Percentiles rank a stretch among this genome's conserved stretches.
These are phyloP conservation scores for Pueraria montana DNA, from an alignment of 306 rosid species.

Conservation along the genomic window DNA sequence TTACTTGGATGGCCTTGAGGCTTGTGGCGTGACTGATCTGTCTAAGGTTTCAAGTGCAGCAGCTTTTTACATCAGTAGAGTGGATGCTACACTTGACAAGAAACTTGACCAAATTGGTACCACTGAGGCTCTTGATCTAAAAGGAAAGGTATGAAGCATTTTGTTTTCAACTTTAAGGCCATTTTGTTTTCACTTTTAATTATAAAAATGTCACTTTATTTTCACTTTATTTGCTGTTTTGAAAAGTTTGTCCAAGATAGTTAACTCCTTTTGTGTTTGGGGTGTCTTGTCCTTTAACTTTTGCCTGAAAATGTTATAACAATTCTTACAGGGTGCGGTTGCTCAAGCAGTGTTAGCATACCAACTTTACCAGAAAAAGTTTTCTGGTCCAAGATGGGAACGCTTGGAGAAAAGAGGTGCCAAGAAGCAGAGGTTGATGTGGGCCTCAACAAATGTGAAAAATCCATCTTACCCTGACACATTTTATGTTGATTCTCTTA, in stretches of 20 bases:
- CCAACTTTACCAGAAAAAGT: constrained; percentile 78
- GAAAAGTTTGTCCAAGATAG: neutral
- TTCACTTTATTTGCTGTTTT: neutral
- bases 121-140: constrained; percentile 81
- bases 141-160: constrained; percentile 71
- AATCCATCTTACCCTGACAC: constrained; percentile 48
- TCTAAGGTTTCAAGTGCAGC: constrained; percentile 90
- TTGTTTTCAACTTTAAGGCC: neutral
- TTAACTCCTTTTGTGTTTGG: neutral
- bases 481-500: constrained; percentile 54
- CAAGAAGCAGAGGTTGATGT: constrained; percentile 70
- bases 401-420: constrained; percentile 89
- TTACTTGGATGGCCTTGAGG: constrained; percentile 95
- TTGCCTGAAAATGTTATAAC: constrained; percentile 12
- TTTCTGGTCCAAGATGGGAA: constrained; percentile 90
- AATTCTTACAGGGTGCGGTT: constrained; percentile 51
- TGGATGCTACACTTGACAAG: constrained; percentile 78
- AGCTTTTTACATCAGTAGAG: constrained; percentile 95
- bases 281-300: neutral
- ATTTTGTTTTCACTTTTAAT: neutral
- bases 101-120: constrained; percentile 82
- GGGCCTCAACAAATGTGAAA: constrained; percentile 61
- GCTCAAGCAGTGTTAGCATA: constrained; percentile 62
- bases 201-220: neutral
- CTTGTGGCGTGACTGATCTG: constrained; percentile 72